Evolutionary conservation across 768 basidiomycete genomes (phyloP).

Genomic region (Mycena galopus): DNA sequence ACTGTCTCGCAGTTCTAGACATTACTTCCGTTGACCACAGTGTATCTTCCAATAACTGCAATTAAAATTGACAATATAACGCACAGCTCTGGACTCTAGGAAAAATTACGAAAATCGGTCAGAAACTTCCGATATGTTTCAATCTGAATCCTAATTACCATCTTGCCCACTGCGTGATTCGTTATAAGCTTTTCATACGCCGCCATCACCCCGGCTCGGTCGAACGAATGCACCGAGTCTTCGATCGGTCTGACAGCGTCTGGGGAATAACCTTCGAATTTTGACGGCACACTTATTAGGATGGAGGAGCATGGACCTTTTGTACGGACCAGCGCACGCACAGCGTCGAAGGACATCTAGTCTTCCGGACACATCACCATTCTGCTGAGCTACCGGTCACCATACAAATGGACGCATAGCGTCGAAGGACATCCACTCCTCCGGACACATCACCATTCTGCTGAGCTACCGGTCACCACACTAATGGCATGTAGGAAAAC

Average conservation of each 20-base stretch:
- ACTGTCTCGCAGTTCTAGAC: too few relatives aligned
- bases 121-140: too few relatives aligned
- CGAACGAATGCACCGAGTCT: constrained; percentile 61
- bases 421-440: not conserved
- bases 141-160: constrained; percentile 63
- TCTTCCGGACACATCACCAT: not conserved
- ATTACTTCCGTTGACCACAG: too few relatives aligned
- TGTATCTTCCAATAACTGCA: too few relatives aligned
- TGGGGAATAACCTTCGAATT: constrained; percentile 19
- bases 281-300: too few relatives aligned
- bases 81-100: too few relatives aligned
- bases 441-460: too few relatives aligned
- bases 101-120: too few relatives aligned
- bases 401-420: too few relatives aligned
- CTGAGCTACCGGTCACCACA: too few relatives aligned
- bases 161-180: constrained; percentile 64
- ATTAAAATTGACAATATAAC: too few relatives aligned
- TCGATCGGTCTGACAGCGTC: constrained; percentile 59
- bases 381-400: too few relatives aligned
- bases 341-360: constrained; percentile 9
- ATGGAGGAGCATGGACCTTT: not conserved
- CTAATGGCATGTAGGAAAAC: not conserved
- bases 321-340: constrained; percentile 1
- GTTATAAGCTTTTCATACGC: constrained; percentile 68
- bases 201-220: constrained; percentile 52